These are phyloP conservation scores for Agrocybe chaxingu DNA, from an alignment of 768 basidiomycete species.

Conservation along the genomic window DNA sequence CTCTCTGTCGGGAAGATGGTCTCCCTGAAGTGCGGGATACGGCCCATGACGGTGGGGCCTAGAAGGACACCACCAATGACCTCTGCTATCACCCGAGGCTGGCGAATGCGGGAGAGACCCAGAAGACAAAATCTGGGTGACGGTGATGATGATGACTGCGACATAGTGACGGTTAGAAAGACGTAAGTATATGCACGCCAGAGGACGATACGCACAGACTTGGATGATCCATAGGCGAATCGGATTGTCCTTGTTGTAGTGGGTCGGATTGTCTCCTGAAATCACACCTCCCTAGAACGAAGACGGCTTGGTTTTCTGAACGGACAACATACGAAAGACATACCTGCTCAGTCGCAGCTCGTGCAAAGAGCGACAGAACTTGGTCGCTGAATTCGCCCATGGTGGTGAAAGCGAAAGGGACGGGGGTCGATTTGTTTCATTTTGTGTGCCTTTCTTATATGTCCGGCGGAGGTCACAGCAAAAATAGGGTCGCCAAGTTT, in stretches of 20 bases:
- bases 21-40: constrained; percentile 68
- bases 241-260: constrained; percentile 64
- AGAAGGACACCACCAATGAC: constrained; percentile 88
- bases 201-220: constrained; percentile 44
- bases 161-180: constrained; percentile 5
- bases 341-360: constrained; percentile 51
- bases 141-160: constrained; percentile 73
- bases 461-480: not conserved
- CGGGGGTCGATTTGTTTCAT: not conserved
- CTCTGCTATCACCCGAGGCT: constrained; percentile 93
- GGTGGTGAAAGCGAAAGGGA: constrained; percentile 6
- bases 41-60: constrained; percentile 75
- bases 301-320: not conserved
- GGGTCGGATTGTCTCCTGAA: constrained; percentile 68
- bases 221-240: constrained; percentile 76
- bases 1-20: constrained; percentile 55
- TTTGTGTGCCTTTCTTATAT: constrained; percentile 5
- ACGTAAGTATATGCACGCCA: not conserved
- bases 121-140: constrained; percentile 72
- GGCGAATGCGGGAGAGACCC: constrained; percentile 63
- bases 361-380: constrained; percentile 31
- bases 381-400: constrained; percentile 51
- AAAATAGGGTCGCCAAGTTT: not conserved
- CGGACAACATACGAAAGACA: constrained; percentile 5
- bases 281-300: constrained; percentile 67